phyloP scores from a whole-genome alignment of 2,329 filamentous ascomycete species.

The Colletotrichum euphorbiae region DNA sequence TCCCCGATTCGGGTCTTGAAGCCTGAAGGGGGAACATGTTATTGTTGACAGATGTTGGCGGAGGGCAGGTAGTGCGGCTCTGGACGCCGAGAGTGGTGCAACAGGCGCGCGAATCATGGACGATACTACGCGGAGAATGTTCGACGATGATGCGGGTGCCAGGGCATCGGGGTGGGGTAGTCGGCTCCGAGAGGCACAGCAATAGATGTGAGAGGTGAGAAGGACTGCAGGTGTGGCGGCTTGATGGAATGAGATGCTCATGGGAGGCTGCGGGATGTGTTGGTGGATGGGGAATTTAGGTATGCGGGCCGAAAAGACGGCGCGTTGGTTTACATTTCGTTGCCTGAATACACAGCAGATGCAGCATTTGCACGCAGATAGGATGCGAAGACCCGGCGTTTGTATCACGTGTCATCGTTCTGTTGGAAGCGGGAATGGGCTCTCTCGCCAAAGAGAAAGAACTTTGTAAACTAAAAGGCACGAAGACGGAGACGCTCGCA shows the following conservation, averaged over 20 bases:
- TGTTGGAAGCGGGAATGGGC: no score
- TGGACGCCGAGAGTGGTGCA: slow-evolving; percentile 3
- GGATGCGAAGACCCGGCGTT: background rate
- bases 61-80: slow-evolving; percentile 25
- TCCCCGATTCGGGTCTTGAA: background rate
- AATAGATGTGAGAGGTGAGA: background rate
- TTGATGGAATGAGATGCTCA: background rate
- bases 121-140: slow-evolving; percentile 28
- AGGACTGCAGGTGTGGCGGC: background rate
- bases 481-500: slow-evolving; percentile 9
- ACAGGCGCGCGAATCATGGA: slow-evolving; percentile 38
- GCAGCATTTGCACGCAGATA: background rate
- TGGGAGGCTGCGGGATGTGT: background rate
- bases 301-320: background rate
- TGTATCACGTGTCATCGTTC: background rate
- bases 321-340: background rate
- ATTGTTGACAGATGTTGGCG: background rate
- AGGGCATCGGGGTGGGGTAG: slow-evolving; percentile 29
- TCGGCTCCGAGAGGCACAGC: slow-evolving; percentile 18
- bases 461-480: slow-evolving; percentile 3
- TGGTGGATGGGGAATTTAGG: background rate
- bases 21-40: background rate
- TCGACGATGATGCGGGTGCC: slow-evolving; percentile 23
- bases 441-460: background rate
- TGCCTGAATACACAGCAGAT: background rate